Evolutionary conservation across 2,329 filamentous ascomycete species (phyloP), one percentile per base, ranked within the genome.

Genomic region (Penicillium oxalicum): DNA sequence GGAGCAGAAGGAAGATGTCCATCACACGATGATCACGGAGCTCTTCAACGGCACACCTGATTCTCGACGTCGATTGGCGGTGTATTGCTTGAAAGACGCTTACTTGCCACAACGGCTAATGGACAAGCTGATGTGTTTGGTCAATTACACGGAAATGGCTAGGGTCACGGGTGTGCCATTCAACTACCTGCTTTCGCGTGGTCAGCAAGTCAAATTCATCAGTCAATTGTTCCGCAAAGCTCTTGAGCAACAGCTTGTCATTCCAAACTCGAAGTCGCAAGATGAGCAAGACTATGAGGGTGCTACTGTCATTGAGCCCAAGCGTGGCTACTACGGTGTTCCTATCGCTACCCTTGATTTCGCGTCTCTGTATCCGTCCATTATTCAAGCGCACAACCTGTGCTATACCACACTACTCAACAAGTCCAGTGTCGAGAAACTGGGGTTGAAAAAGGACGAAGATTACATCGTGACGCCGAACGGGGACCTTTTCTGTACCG

Each of bases 61-160:
- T 65, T 95, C 91, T 4, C 77, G 93, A 56, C 83, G 94, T 61
- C 84, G 93, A 71, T 74, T 98, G 42, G 93, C 93, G 1, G 81
- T 98, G 1, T 98, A 98, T 74, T 98, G 93, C 71, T 72, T 98
- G 57, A 98, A 98, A 70, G 94, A 98, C 73, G 93, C 93, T 0
- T 98, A 95, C 62, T 77, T 98, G 3, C 93, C 93, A 1, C 91
- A 97, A 64, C 77, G 94, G 51, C 71, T 98, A 44, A 91, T 98
- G 84, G 93, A 98, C 65, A 98, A 98, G 69, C 77, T 98, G 26
- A 97, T 95, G 65, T 97, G 93, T 70, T 77, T 98, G n/a, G 87
- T 95, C 71, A 98, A 98, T 67, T 97, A 97, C 64, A 97, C 93
- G 0, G 93, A 98, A 72, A 98, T 98, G 93, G 91, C 93, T 49